phyloP scores from a whole-genome alignment of 768 basidiomycete species.

The Lactifluus piperatus region DNA sequence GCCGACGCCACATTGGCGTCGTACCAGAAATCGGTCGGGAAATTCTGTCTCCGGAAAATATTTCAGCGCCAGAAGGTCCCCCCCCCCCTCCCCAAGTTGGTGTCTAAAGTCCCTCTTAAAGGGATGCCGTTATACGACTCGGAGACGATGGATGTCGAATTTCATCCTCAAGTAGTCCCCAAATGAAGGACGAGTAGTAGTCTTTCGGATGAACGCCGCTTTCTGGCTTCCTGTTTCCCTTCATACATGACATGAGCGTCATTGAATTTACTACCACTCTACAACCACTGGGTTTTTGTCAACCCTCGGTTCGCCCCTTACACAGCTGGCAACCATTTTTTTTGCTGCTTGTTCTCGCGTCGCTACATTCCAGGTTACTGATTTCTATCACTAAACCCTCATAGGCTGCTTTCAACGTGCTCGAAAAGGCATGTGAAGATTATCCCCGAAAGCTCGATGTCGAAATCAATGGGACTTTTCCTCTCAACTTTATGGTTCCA shows the following conservation, averaged over 20 bases:
- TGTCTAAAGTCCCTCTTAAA: not conserved
- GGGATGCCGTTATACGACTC: not conserved
- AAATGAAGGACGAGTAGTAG: not conserved
- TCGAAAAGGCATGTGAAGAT: constrained; percentile 95
- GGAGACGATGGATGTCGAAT: not conserved
- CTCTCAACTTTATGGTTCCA: constrained; percentile 93
- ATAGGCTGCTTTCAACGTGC: constrained; percentile 86
- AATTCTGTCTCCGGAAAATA: not conserved
- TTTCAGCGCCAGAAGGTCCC: not conserved
- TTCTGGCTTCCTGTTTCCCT: not conserved
- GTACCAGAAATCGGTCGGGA: not conserved
- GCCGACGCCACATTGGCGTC: not conserved
- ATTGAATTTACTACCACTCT: not conserved
- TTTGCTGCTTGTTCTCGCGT: not conserved
- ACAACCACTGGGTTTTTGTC: not conserved
- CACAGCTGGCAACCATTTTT: not conserved
- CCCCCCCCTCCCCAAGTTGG: not conserved
- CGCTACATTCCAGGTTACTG: constrained; percentile 1
- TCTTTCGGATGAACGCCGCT: not conserved
- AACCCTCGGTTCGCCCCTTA: not conserved
- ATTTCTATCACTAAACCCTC: constrained; percentile 14
- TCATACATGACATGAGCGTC: not conserved
- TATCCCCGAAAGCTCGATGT: constrained; percentile 93
- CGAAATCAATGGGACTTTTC: constrained; percentile 85
- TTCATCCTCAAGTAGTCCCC: not conserved